Base-by-base conservation (phyloP, 495 filamentous ascomycete species). In the Venustampulla echinocandica region DNA sequence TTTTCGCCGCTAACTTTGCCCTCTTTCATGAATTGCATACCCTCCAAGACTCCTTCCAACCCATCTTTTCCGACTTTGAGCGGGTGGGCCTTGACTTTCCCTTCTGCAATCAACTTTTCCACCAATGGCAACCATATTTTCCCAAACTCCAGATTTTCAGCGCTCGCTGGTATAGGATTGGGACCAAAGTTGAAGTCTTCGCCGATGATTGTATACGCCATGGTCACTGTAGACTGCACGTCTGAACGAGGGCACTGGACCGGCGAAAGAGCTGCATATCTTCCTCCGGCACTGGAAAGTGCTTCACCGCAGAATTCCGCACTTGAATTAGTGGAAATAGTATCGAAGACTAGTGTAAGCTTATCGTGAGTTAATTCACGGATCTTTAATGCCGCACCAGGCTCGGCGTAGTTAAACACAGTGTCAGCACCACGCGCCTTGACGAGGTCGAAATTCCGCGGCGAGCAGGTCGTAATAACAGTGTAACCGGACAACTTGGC, bases 1-100 rank as follows among this genome's bases (percentile, higher is more conserved):
- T 81, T 83, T 52, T 68, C 60, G 20, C 74, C 77, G 44, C 71
- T 75, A 18, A 82, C 69, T 52, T 68, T 69, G 21, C 61, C 68
- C 39, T 61, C 59, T 55, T 65, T 65, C 47, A 79, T 36, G 22
- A 68, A 51, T 35, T 73, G 44, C 53, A 83, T 21, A 0, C 78
- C 79, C 10, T 73, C 63, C 19, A 76, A 42, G 1, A 80, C 69
- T n/a, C 66, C 73, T 34, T 70, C 53, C 41, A 79, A 57, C 0
- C 76, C 77, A 30, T 62, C 64, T 27, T 62, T 64, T 23, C 57
- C 52, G 2, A 78, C 64, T 37, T 66, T 59, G 1, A 60, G 38
- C 10, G 67, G 69, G 54, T 83, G 79, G 4, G 65, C 46, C 51
- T 67, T 62, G 11, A 83, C 46, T 62, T 71, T 71, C 18, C 69